These are phyloP conservation scores for Rhizoclosmatium globosum DNA, from an alignment of 192 early-diverging fungal species.

Conservation along the genomic window DNA sequence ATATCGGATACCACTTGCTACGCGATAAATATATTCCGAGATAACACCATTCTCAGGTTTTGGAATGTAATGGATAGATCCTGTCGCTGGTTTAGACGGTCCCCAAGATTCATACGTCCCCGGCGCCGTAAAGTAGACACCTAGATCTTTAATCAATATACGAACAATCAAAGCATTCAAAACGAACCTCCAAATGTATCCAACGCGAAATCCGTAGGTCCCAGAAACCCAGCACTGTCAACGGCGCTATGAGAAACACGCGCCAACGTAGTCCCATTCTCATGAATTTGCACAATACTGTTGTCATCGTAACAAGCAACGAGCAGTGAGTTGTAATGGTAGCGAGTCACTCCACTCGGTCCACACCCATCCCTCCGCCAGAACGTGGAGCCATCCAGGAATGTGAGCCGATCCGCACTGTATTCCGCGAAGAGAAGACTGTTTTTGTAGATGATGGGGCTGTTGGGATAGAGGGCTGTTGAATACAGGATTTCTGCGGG, in stretches of 20 bases:
- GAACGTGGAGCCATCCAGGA: not conserved
- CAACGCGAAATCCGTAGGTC: slow-evolving; percentile 1
- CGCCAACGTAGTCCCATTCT: not conserved
- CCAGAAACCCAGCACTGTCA: not conserved
- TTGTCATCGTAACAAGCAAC: slow-evolving; percentile 18
- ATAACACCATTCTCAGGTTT: not conserved
- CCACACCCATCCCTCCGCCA: not conserved
- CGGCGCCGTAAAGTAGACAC: not conserved
- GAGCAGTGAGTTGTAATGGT: not conserved
- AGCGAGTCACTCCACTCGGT: not conserved
- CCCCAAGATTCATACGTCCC: not conserved
- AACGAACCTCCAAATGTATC: not conserved
- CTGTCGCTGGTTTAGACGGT: not conserved
- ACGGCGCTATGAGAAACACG: not conserved
- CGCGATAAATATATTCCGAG: not conserved
- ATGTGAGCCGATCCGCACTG: not conserved
- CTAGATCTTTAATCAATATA: too few species aligned
- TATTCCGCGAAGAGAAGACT: not conserved
- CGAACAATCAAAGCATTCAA: too few species aligned
- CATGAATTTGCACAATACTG: not conserved
- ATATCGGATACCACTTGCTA: not conserved
- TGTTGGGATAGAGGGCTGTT: not conserved
- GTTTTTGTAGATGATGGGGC: not conserved
- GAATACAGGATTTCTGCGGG: not conserved
- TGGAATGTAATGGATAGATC: not conserved